Evolutionary conservation across 305 asterid genomes (phyloP).

Genomic region (Solanum aculeatissimum): DNA sequence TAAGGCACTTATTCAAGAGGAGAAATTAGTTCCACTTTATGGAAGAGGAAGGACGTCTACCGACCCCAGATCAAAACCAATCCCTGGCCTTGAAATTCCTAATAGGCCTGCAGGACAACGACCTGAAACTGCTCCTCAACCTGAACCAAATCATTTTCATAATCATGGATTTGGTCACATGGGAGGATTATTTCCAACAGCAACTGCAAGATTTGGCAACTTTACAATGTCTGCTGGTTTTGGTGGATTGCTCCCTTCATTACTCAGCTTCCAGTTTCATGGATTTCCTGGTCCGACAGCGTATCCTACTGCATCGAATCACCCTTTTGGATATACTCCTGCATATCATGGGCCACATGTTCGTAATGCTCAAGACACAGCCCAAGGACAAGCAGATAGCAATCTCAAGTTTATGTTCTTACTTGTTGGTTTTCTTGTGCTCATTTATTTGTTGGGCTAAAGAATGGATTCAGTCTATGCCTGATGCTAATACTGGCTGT

Average conservation of each 20-base stretch:
- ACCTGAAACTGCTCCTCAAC: conserved; percentile 34
- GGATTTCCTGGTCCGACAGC: conserved; percentile 1
- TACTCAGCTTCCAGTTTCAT: conserved; percentile 27
- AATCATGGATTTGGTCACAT: conserved; percentile 27
- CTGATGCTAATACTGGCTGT: background rate
- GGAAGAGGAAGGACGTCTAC: conserved; percentile 53
- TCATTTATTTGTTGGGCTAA: conserved; percentile 1
- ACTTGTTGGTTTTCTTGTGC: conserved; percentile 4
- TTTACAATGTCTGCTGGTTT: conserved; percentile 52
- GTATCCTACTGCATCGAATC: conserved; percentile 10
- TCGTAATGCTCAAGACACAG: background rate
- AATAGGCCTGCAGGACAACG: conserved; percentile 61
- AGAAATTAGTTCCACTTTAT: conserved; percentile 52
- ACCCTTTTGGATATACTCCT: background rate
- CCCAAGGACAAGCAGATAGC: background rate
- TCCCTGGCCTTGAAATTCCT: conserved; percentile 62
- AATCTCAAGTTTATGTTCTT: background rate
- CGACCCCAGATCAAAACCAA: conserved; percentile 57
- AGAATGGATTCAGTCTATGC: background rate
- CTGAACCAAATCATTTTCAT: conserved; percentile 17
- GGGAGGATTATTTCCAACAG: conserved; percentile 56
- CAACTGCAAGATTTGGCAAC: conserved; percentile 37
- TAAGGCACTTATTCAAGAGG: conserved; percentile 57
- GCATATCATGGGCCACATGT: background rate
- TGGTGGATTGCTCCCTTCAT: conserved; percentile 46